phyloP scores from a whole-genome alignment of 176 grass and related monocot species.

The Coix lacrymajobi region DNA sequence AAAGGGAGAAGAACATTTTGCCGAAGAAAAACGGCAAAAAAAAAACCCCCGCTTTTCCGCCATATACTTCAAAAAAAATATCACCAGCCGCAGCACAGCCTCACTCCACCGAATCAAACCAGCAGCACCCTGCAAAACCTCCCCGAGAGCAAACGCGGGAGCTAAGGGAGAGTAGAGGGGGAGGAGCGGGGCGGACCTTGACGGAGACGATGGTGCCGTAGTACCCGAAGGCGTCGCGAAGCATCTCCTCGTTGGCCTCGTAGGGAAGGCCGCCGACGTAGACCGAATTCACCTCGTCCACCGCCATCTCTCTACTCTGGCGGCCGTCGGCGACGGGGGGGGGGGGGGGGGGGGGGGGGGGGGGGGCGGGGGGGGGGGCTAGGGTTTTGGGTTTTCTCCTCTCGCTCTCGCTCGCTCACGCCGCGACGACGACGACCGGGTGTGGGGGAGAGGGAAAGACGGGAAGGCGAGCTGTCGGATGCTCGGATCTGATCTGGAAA shows the following conservation, averaged over 20 bases:
- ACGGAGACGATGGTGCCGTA: constrained; percentile 72
- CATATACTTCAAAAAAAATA: neutral
- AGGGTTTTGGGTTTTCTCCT: constrained; percentile 38
- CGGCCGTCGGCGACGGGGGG: neutral
- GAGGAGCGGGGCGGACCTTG: constrained; percentile 33
- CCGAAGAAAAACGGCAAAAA: neutral
- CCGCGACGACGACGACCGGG: constrained; percentile 8
- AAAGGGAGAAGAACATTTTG: neutral
- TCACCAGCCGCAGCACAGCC: neutral
- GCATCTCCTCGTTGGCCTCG: constrained; percentile 61
- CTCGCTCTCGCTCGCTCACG: neutral
- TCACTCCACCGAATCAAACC: neutral
- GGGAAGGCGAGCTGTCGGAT: neutral
- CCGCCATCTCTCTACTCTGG: constrained; percentile 35
- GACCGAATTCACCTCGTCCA: constrained; percentile 72
- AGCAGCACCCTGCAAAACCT: neutral
- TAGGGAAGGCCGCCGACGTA: constrained; percentile 81
- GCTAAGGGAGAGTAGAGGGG: neutral
- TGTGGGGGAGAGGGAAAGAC: neutral
- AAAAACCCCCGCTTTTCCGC: neutral
- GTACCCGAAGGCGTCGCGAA: constrained; percentile 52
- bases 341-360: neutral
- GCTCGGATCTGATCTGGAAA: constrained; percentile 20
- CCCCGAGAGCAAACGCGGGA: neutral
- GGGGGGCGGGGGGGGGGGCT: neutral